Percentiles rank a stretch among this genome's conserved stretches.
These are phyloP conservation scores for Boletus insuetus DNA, from an alignment of 768 basidiomycete genomes.

Conservation along the genomic window DNA sequence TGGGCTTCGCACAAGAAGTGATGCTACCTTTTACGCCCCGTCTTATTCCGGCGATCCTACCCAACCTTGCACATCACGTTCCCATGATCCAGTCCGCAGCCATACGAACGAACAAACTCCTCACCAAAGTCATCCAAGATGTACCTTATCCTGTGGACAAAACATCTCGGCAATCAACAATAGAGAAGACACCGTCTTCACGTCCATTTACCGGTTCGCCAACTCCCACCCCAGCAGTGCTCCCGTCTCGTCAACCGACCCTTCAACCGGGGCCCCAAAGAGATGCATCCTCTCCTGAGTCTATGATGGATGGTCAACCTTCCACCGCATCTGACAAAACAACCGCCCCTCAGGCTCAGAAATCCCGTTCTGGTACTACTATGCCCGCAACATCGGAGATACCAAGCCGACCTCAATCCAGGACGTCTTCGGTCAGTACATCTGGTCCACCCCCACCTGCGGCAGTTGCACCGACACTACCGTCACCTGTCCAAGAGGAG, in stretches of 20 bases:
- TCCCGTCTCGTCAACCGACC: slow-evolving; percentile 50
- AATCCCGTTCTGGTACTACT: slow-evolving; percentile 26
- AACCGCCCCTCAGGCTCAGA: slow-evolving; percentile 34
- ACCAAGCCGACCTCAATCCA: slow-evolving; percentile 63
- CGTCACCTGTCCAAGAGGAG: slow-evolving; percentile 29
- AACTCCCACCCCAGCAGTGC: slow-evolving; percentile 39
- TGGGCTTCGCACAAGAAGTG: slow-evolving; percentile 83
- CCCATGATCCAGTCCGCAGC: slow-evolving; percentile 87
- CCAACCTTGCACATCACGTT: slow-evolving; percentile 91
- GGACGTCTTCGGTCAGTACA: slow-evolving; percentile 47
- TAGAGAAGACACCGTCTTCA: slow-evolving; percentile 32
- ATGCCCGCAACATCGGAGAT: slow-evolving; percentile 28
- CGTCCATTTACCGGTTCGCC: slow-evolving; percentile 53
- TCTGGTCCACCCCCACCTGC: slow-evolving; percentile 34
- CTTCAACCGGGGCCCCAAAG: slow-evolving; percentile 40
- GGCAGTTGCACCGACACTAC: slow-evolving; percentile 26
- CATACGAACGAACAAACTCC: slow-evolving; percentile 77
- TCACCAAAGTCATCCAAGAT: slow-evolving; percentile 81
- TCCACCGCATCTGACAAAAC: slow-evolving; percentile 36
- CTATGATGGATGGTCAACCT: slow-evolving; percentile 32
- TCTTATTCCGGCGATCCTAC: slow-evolving; percentile 88
- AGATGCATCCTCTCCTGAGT: slow-evolving; percentile 51
- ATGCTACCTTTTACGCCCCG: slow-evolving; percentile 94
- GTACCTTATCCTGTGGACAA: slow-evolving; percentile 71
- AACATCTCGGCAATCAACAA: slow-evolving; percentile 21